A percentile compares a stretch with the other conserved stretches of the same genome.
These are phyloP conservation scores for Trichoderma reesei DNA, from an alignment of 495 filamentous ascomycete genomes.

Conservation along the genomic window DNA sequence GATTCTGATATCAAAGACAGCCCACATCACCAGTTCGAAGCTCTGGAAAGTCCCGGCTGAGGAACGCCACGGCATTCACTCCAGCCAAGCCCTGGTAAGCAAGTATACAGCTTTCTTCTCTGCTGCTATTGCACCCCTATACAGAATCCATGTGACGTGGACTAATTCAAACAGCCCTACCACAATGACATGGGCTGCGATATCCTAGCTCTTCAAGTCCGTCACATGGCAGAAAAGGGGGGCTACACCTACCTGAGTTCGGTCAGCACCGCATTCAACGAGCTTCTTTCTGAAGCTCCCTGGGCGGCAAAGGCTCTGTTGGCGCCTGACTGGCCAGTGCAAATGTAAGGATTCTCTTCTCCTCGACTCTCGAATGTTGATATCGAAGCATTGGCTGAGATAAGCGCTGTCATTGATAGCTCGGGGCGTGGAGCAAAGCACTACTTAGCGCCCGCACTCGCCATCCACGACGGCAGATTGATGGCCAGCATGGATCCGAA, in stretches of 20 bases:
- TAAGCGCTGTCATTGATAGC: constrained; percentile 16
- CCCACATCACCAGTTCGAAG: constrained; percentile 36
- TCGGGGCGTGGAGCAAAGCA: constrained; percentile 25
- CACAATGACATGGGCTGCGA: constrained; percentile 38
- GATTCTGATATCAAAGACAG: constrained; percentile 16
- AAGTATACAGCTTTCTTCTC: not conserved
- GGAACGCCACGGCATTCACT: constrained; percentile 38
- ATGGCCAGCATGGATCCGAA: constrained; percentile 32
- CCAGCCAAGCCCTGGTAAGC: constrained; percentile 27
- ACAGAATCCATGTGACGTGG: not conserved
- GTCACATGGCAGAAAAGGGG: constrained; percentile 26
- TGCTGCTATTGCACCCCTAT: not conserved
- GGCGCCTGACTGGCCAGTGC: constrained; percentile 30
- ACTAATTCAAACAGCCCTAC: constrained; percentile 23
- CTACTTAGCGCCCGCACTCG: constrained; percentile 29
- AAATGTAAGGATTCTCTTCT: constrained; percentile 25
- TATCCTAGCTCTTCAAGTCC: constrained; percentile 33
- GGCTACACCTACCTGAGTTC: constrained; percentile 34
- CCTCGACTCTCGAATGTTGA: not conserved
- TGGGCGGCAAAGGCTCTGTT: constrained; percentile 23
- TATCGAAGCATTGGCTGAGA: constrained; percentile 1
- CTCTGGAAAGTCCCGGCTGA: constrained; percentile 30
- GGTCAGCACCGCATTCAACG: constrained; percentile 30
- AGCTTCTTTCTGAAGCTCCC: constrained; percentile 24
- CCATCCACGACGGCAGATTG: constrained; percentile 24